Conservation (phyloP, 1,139 yeast genomes). For the Yarrowia galli region DNA sequence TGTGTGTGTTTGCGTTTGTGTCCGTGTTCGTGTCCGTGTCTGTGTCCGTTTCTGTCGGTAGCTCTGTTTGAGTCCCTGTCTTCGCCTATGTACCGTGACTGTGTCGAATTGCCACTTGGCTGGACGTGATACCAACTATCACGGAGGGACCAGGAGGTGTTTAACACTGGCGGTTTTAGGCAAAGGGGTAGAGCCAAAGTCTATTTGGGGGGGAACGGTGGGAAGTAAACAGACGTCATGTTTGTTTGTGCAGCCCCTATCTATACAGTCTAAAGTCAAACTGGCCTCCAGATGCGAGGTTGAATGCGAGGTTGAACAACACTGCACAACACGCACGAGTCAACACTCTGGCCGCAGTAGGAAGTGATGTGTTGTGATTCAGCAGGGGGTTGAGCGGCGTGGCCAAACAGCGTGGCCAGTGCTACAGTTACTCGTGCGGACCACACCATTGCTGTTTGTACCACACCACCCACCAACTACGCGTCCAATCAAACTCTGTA, state of each 20-base stretch:
- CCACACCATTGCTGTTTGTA: too few relatives aligned
- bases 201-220: background rate
- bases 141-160: slow-evolving; percentile 20
- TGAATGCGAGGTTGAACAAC: too few relatives aligned
- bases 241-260: slow-evolving; percentile 39
- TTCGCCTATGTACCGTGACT: too few relatives aligned
- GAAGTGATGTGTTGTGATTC: slow-evolving; percentile 4
- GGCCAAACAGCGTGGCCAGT: too few relatives aligned
- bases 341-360: slow-evolving; percentile 4
- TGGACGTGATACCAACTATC: background rate
- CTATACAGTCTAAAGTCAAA: slow-evolving; percentile 31
- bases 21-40: too few relatives aligned
- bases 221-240: slow-evolving; percentile 38
- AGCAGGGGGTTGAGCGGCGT: background rate
- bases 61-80: too few relatives aligned
- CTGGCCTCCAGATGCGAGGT: background rate
- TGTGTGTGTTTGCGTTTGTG: too few relatives aligned
- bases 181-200: slow-evolving; percentile 26
- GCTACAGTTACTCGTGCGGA: too few relatives aligned
- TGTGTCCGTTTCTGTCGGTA: too few relatives aligned
- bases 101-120: too few relatives aligned
- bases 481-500: background rate
- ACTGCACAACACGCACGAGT: background rate
- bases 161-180: slow-evolving; percentile 29
- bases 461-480: background rate